phyloP scores from a whole-genome alignment of 805 yeast species.

The Ogataea ramenticola region DNA sequence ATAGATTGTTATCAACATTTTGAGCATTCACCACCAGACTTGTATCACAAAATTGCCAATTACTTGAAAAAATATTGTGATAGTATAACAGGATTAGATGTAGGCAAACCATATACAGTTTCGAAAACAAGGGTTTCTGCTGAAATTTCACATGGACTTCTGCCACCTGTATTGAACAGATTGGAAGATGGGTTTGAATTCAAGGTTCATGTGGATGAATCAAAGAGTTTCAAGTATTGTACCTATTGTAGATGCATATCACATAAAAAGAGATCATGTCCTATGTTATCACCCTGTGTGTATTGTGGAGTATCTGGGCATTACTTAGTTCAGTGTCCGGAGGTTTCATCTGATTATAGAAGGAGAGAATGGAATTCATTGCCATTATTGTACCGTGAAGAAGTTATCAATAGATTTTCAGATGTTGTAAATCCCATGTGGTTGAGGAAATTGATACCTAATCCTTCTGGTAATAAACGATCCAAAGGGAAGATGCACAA shows the following conservation, averaged over 20 bases:
- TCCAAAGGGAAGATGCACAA: not conserved
- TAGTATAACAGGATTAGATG: too few species aligned
- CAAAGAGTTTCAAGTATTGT: not conserved
- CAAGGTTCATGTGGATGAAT: not conserved
- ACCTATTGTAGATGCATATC: not conserved
- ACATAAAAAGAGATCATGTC: not conserved
- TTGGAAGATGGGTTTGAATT: not conserved
- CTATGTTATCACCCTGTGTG: not conserved
- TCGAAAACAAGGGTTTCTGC: too few species aligned
- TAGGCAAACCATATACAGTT: too few species aligned
- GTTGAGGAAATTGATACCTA: slow-evolving; percentile 1
- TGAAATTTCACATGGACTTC: not conserved
- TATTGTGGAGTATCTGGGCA: not conserved
- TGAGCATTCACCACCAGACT: too few species aligned
- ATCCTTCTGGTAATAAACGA: too few species aligned
- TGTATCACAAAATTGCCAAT: too few species aligned
- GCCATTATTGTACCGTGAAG: not conserved
- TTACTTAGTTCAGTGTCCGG: not conserved
- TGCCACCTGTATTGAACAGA: not conserved
- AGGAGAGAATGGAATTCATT: not conserved
- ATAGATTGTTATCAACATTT: too few species aligned
- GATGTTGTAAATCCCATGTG: not conserved
- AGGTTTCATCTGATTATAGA: not conserved
- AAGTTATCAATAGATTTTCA: not conserved
- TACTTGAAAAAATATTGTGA: too few species aligned